Evolutionary conservation across 371 early-diverging fungal genomes (phyloP).

Genomic region (Rhizopus arrhizus): DNA sequence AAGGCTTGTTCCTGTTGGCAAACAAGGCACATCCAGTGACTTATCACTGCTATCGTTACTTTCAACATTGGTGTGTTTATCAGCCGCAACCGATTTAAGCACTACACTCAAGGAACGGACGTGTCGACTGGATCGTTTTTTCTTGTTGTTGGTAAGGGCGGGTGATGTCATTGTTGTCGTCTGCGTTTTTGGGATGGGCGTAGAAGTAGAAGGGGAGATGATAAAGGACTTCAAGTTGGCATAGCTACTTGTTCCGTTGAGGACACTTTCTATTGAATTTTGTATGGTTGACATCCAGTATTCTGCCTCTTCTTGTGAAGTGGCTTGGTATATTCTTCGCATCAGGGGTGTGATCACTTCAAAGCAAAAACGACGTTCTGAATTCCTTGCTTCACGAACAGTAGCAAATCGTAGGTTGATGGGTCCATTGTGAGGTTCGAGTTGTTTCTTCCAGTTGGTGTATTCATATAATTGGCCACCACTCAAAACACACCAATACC

Average conservation of each 20-base stretch:
- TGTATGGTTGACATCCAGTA: slow-evolving; percentile 72
- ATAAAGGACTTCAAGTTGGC: slow-evolving; percentile 12
- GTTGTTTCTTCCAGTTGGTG: slow-evolving; percentile 70
- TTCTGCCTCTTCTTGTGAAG: slow-evolving; percentile 66
- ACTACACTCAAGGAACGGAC: slow-evolving; percentile 24
- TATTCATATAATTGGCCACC: slow-evolving; percentile 75
- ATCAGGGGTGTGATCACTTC: slow-evolving; percentile 72
- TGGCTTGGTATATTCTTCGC: slow-evolving; percentile 76
- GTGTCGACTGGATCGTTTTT: background rate
- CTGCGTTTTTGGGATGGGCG: background rate
- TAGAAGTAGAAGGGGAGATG: background rate
- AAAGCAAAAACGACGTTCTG: slow-evolving; percentile 78
- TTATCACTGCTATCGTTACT: background rate
- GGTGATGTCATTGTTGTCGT: background rate
- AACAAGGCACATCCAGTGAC: background rate
- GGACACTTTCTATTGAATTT: slow-evolving; percentile 68
- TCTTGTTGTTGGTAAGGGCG: background rate
- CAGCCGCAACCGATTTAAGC: slow-evolving; percentile 24
- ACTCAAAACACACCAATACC: slow-evolving; percentile 77
- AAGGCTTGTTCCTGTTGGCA: slow-evolving; percentile 2
- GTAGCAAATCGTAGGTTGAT: slow-evolving; percentile 74
- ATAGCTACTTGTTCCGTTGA: slow-evolving; percentile 62
- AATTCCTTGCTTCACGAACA: slow-evolving; percentile 71
- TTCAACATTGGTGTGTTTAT: background rate
- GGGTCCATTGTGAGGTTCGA: slow-evolving; percentile 65